Percentiles rank a stretch among this genome's conserved stretches.
These are phyloP conservation scores for Gnomoniopsis sp. DNA, from an alignment of 2,329 filamentous ascomycete genomes.

Conservation along the genomic window DNA sequence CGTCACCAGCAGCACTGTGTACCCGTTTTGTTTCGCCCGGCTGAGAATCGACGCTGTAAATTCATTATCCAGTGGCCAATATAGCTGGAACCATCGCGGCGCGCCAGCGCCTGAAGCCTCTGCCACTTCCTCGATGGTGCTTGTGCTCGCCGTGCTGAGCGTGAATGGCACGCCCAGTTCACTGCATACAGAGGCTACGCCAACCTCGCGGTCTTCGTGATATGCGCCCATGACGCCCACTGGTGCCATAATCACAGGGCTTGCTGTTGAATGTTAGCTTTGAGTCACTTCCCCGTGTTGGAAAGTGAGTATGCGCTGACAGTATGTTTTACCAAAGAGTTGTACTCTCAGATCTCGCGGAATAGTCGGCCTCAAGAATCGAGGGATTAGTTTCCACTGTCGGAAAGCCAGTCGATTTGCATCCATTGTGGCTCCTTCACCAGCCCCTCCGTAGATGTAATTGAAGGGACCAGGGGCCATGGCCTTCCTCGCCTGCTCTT, in stretches of 20 bases:
- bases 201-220: conserved; percentile 62
- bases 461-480: conserved; percentile 50
- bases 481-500: conserved; percentile 48
- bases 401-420: conserved; percentile 57
- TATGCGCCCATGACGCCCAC: conserved; percentile 68
- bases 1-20: conserved; percentile 65
- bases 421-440: conserved; percentile 58
- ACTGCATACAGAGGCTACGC: conserved; percentile 59
- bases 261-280: conserved; percentile 1
- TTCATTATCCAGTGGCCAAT: conserved; percentile 66
- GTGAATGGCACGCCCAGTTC: conserved; percentile 62
- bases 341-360: conserved; percentile 47
- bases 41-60: conserved; percentile 61
- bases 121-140: conserved; percentile 65
- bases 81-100: conserved; percentile 69
- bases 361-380: conserved; percentile 42
- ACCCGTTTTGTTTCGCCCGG: conserved; percentile 60
- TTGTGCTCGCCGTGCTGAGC: conserved; percentile 61
- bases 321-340: conserved; percentile 49
- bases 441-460: conserved; percentile 61
- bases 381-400: conserved; percentile 49
- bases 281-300: not conserved
- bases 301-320: conserved; percentile 22
- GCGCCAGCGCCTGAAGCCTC: conserved; percentile 49
- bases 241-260: conserved; percentile 61